phyloP scores from a whole-genome alignment of 345 rosid genomes.

The Acer saccharum region DNA sequence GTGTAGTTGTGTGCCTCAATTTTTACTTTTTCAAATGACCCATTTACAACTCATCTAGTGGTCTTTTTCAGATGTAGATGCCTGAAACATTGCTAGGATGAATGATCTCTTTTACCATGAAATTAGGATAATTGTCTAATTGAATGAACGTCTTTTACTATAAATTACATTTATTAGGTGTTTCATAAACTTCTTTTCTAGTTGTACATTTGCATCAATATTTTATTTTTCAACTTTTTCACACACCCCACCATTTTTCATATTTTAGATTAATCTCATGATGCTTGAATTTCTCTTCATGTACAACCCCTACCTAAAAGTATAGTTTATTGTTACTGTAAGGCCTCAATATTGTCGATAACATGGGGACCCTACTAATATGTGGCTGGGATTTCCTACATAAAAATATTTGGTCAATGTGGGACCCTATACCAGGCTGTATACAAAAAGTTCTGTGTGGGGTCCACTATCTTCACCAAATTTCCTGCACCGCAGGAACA shows the following conservation, averaged over 20 bases:
- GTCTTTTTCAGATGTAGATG: too few relatives aligned
- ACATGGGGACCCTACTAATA: conserved; percentile 5
- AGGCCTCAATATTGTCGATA: not conserved
- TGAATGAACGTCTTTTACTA: too few relatives aligned
- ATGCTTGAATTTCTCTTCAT: not conserved
- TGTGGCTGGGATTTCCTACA: conserved; percentile 28
- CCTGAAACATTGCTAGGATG: too few relatives aligned
- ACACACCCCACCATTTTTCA: not conserved
- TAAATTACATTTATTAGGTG: too few relatives aligned
- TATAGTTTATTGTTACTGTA: not conserved
- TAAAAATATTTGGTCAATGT: conserved; percentile 17
- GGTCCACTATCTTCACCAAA: conserved; percentile 21
- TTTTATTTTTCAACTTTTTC: not conserved
- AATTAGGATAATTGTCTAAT: too few relatives aligned
- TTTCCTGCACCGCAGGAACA: conserved; percentile 43
- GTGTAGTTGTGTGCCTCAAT: too few relatives aligned
- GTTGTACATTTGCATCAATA: not conserved
- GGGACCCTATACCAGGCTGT: conserved; percentile 50
- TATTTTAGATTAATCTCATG: not conserved
- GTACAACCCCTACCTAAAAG: not conserved
- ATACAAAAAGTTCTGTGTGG: conserved; percentile 11
- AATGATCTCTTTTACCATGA: too few relatives aligned
- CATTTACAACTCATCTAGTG: too few relatives aligned
- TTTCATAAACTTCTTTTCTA: too few relatives aligned
- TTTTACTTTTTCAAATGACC: too few relatives aligned